These are phyloP conservation scores for Ophioceras dolichostomum DNA, from an alignment of 2,329 filamentous ascomycete species.

Conservation along the genomic window DNA sequence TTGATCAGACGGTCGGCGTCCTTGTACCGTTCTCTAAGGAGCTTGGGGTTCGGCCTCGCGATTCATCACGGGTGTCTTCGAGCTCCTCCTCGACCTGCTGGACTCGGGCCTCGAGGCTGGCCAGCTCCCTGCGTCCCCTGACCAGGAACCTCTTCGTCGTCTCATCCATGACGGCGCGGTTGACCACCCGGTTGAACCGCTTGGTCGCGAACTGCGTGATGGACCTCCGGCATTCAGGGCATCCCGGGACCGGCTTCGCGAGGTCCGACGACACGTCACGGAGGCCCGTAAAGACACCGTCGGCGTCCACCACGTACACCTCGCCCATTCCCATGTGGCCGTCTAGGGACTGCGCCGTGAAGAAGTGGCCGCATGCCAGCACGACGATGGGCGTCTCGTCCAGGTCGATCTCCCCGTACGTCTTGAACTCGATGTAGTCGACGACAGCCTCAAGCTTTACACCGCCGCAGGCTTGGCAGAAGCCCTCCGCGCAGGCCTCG, in stretches of 20 bases:
- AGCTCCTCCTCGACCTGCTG: slow-evolving; percentile 13
- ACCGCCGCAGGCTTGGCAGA: slow-evolving; percentile 51
- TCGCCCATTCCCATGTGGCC: slow-evolving; percentile 40
- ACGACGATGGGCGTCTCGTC: slow-evolving; percentile 50
- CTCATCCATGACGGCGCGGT: slow-evolving; percentile 48
- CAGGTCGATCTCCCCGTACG: slow-evolving; percentile 45
- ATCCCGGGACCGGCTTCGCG: slow-evolving; percentile 28
- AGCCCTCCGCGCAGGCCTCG: slow-evolving; percentile 42
- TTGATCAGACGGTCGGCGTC: not conserved
- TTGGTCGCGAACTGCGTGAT: slow-evolving; percentile 35
- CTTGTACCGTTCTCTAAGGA: not conserved
- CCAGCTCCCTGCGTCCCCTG: slow-evolving; percentile 24
- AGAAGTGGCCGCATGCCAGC: slow-evolving; percentile 49
- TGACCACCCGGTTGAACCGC: slow-evolving; percentile 50
- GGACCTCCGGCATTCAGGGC: slow-evolving; percentile 47
- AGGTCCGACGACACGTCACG: no score
- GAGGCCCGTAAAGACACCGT: slow-evolving; percentile 23
- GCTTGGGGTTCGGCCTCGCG: not conserved
- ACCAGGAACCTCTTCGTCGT: slow-evolving; percentile 51
- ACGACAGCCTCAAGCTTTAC: slow-evolving; percentile 31
- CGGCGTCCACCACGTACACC: slow-evolving; percentile 30
- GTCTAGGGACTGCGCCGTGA: slow-evolving; percentile 49
- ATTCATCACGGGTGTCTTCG: slow-evolving; percentile 4
- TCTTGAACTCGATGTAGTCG: slow-evolving; percentile 41
- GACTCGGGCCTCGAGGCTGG: slow-evolving; percentile 15